phyloP scores from a whole-genome alignment of 75 land plant genomes.

The Isoetes taiwanensis region DNA sequence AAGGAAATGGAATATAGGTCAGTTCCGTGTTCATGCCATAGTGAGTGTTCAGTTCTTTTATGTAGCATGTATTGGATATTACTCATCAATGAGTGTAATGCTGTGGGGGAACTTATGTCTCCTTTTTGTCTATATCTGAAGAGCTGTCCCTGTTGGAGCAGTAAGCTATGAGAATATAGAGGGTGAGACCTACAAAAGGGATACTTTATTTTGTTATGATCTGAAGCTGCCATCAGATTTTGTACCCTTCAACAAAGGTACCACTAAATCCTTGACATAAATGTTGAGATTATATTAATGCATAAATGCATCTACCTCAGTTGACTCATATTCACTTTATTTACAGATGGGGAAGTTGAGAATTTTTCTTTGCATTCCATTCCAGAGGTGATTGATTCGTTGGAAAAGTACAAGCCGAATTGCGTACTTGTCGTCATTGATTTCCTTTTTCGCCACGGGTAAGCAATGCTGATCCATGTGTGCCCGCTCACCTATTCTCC shows the following conservation, averaged over 20 bases:
- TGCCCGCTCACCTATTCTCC: too few relatives aligned
- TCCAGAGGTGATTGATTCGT: conserved; percentile 43
- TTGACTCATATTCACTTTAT: too few relatives aligned
- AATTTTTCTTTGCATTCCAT: conserved; percentile 62
- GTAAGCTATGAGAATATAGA: conserved; percentile 75
- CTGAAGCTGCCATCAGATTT: conserved; percentile 67
- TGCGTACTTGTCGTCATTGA: conserved; percentile 81
- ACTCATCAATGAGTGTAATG: neutral
- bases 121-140: conserved; percentile 9
- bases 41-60: neutral
- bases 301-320: too few relatives aligned
- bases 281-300: too few relatives aligned
- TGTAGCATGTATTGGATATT: neutral
- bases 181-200: conserved; percentile 59
- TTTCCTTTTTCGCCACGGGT: conserved; percentile 97
- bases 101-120: neutral
- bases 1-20: neutral
- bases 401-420: conserved; percentile 71
- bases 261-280: too few relatives aligned
- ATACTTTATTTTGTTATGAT: conserved; percentile 94
- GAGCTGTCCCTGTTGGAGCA: conserved; percentile 77
- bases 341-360: conserved; percentile 91
- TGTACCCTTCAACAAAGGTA: conserved; percentile 66
- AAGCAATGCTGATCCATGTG: too few relatives aligned
- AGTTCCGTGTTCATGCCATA: neutral